These are phyloP conservation scores for Davidsoniella neocaledoniae DNA, from an alignment of 2,329 filamentous ascomycete species.

Conservation along the genomic window DNA sequence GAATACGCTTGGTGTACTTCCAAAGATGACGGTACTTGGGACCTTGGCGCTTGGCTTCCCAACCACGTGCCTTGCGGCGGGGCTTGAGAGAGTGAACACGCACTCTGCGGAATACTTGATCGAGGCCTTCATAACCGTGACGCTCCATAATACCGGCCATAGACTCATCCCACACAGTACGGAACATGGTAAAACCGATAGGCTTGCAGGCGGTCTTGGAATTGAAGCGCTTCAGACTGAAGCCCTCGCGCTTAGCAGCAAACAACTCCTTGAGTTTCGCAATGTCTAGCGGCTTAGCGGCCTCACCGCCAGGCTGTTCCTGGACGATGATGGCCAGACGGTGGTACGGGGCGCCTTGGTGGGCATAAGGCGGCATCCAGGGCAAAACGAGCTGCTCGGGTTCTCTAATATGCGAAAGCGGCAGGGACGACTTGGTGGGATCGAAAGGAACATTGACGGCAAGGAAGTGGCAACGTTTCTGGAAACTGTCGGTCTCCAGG, in stretches of 20 bases:
- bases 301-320: constrained; percentile 50
- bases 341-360: constrained; percentile 86
- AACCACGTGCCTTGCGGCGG: constrained; percentile 43
- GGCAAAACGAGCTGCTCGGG: constrained; percentile 53
- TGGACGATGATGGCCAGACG: constrained; percentile 70
- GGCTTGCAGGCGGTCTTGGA: constrained; percentile 51
- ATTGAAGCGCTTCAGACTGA: constrained; percentile 59
- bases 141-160: constrained; percentile 78
- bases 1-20: constrained; percentile 48
- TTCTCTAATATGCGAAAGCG: constrained; percentile 43
- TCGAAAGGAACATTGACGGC: constrained; percentile 46
- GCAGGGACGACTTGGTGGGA: constrained; percentile 40
- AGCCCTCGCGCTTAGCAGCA: constrained; percentile 39
- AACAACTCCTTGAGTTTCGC: constrained; percentile 37
- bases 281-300: constrained; percentile 32
- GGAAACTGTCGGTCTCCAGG: constrained; percentile 55
- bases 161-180: constrained; percentile 73
- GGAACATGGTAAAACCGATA: constrained; percentile 76
- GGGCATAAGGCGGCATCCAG: constrained; percentile 73
- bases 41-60: constrained; percentile 48
- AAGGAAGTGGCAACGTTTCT: constrained; percentile 72
- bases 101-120: constrained; percentile 72
- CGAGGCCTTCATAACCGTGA: constrained; percentile 54
- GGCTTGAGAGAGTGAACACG: constrained; percentile 53
- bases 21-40: constrained; percentile 48